Conservation (phyloP, 169 alveolate genomes). For the Plasmodium falciparum region DNA sequence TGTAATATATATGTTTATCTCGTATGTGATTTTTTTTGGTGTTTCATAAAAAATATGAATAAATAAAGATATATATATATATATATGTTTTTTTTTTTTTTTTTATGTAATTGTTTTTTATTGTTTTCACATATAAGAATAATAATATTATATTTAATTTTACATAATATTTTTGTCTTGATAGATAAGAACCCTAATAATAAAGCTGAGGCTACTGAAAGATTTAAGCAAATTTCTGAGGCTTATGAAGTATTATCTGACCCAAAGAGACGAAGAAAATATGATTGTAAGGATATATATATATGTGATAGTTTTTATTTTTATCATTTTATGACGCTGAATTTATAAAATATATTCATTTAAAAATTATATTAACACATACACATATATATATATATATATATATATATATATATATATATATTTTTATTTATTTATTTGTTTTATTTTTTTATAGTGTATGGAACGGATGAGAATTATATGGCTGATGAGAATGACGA, state of each 20-base stretch:
- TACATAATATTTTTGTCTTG: not conserved
- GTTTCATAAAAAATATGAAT: no score
- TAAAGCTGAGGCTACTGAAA: slow-evolving; percentile 82
- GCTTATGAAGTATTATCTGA: slow-evolving; percentile 86
- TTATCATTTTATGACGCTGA: not conserved
- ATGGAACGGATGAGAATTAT: slow-evolving; percentile 61
- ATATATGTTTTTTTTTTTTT: no score
- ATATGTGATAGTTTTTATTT: not conserved
- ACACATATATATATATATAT: not conserved
- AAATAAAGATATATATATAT: no score
- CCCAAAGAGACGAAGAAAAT: slow-evolving; percentile 78
- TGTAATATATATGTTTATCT: not conserved
- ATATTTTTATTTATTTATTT: not conserved
- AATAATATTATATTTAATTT: no score
- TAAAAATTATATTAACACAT: not conserved
- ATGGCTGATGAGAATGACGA: slow-evolving; percentile 52
- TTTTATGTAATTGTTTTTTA: no score
- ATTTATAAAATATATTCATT: slow-evolving; percentile 5
- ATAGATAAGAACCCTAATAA: slow-evolving; percentile 80
- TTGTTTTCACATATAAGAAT: no score
- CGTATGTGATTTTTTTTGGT: no score
- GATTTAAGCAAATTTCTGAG: slow-evolving; percentile 80
- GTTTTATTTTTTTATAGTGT: slow-evolving; percentile 7
- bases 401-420: not conserved
- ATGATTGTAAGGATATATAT: slow-evolving; percentile 77